Base-by-base conservation (phyloP, 192 early-diverging fungal species). In the Funneliformis geosporum region DNA sequence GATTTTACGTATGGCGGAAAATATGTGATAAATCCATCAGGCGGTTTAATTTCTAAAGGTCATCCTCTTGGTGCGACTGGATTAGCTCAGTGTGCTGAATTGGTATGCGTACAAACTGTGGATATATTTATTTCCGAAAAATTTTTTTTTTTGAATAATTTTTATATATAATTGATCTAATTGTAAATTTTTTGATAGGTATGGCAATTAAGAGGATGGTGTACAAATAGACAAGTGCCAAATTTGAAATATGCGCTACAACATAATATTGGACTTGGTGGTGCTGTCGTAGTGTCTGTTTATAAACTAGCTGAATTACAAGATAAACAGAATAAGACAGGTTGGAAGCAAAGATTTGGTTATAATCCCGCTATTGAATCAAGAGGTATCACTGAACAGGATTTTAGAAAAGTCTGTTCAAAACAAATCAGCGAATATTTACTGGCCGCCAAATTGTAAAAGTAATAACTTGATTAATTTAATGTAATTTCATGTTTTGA, bases 11-110 rank as follows among this genome's bases (percentile, higher is more conserved):
- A 87, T 82, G 90, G 90, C 55, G 90, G 90, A 44, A 90, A 89
- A 82, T 90, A 85, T 73, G 88, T 93, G 8, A 84, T 94, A 78
- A 94, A 94, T 84, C 91, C 93, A 39, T 90, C 88, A 0, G 93
- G 93, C 60, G 93, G 93, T 25, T 82, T 94, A 78, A 91, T 92
- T 73, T 92, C 91, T 74, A 94, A 94, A 85, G 92, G 92, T 25
- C 92, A 94, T 83, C 92, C 92, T 68, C 80, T 94, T 14, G 92
- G 92, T 28, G 92, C 93, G 42, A 94, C 93, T 73, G 93, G 93
- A 61, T 79, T 94, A 61, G 93, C 93, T 27, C 93, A 94, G 85
- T 93, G 92, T 86, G 78, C 86, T 43, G 93, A 85, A 82, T 80
- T 85, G 74, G 84, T 85, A 73, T 42, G 70, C 18, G 0, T 28